Conservation (phyloP, 306 rosid species). For the Sechiopsis laciniata region DNA sequence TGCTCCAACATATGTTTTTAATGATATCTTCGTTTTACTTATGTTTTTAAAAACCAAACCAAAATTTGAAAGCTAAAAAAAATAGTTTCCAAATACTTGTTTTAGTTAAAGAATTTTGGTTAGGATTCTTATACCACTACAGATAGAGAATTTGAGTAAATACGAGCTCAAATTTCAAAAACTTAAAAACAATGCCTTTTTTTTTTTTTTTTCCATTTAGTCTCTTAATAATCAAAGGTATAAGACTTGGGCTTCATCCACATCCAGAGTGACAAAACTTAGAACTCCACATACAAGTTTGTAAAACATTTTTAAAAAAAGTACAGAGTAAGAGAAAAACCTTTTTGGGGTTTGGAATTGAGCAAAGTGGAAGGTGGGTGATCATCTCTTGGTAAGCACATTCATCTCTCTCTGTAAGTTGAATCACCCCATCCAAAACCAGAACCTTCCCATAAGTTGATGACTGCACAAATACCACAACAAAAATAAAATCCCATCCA, state of each 20-base stretch:
- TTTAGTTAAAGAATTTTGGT: too few species aligned
- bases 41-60: too few species aligned
- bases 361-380: slow-evolving; percentile 86
- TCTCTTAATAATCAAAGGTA: background rate
- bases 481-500: slow-evolving; percentile 3
- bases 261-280: background rate
- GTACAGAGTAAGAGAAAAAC: slow-evolving; percentile 23
- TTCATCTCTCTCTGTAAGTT: slow-evolving; percentile 94
- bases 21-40: too few species aligned
- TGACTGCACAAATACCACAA: slow-evolving; percentile 40
- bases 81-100: too few species aligned
- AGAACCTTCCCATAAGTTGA: slow-evolving; percentile 91
- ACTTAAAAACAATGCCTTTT: background rate
- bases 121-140: too few species aligned
- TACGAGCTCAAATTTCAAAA: too few species aligned
- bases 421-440: slow-evolving; percentile 92
- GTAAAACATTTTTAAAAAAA: background rate
- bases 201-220: background rate
- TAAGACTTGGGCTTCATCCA: background rate
- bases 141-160: too few species aligned
- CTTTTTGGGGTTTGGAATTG: slow-evolving; percentile 81
- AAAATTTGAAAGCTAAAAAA: too few species aligned
- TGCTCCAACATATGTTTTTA: too few species aligned
- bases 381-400: slow-evolving; percentile 99
- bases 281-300: background rate